Base-by-base conservation (phyloP, 495 filamentous ascomycete species). In the Aspergillus coremiiformis region DNA sequence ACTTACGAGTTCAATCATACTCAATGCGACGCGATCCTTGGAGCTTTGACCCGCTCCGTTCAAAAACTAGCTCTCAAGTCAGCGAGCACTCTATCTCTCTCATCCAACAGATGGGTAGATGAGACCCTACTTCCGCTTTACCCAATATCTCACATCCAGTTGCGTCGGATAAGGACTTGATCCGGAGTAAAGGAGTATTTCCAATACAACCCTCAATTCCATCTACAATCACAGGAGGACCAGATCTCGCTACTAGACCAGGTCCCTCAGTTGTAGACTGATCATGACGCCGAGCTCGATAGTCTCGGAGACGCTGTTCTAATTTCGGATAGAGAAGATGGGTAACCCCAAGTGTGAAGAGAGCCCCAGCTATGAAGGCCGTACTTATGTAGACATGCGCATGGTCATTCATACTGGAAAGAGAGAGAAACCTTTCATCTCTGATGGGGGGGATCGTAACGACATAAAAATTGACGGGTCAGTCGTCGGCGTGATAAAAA, bases 31-130 rank as follows among this genome's bases (percentile, higher is more conserved):
- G 26, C 93, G 81, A 65, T 99, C 93, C 63, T 99, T 99, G 14
- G 94, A 90, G 58, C 89, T 95, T 51, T 87, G 86, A 11, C 94
- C 94, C n/a, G 89, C 90, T 39, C 90, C 90, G 72, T 96, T 96
- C 39, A 99, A 76, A 58, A 92, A 95, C 83, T 83, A 55, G 14
- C 20, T 22, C n/a, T 12, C 22, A 12, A 44, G 39, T 51, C 15
- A 51, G 39, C 19, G 24, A 32, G 4, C 11, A 4, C 14, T 35
- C 12, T 37, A 22, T 4, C n/a, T n/a, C n/a, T n/a, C n/a, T n/a
- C n/a, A n/a, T n/a, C n/a, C n/a, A n/a, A n/a, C n/a, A n/a, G n/a
- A n/a, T n/a, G n/a, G n/a, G n/a, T n/a, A n/a, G n/a, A n/a, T n/a
- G n/a, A n/a, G n/a, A n/a, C n/a, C n/a, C n/a, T 75, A 84, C 83